Evolutionary conservation across 352 stramenopile genomes (phyloP), one percentile per base, ranked within the genome.

Genomic region (Globisporangium cystogenes): DNA sequence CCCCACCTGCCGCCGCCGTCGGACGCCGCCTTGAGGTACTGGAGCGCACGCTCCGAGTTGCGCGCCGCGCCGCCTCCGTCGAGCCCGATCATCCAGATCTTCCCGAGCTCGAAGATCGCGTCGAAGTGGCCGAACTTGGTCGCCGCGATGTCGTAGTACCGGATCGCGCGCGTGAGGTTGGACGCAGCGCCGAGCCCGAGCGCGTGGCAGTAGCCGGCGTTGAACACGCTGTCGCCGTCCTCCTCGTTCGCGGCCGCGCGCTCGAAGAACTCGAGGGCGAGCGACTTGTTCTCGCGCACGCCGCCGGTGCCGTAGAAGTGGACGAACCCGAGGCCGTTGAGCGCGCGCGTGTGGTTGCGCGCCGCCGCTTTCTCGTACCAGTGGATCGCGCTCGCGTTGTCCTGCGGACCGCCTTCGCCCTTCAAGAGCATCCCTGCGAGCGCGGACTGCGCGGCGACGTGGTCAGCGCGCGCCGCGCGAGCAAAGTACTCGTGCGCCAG

Each of bases 181-280:
- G 59, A 57, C 3, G 33, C 16, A 2, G 81, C 82, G 1, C 87
- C 87, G 12, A 87, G 65, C 3, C 85, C 87, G 5, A 68, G 49
- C 0, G 76, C 73, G 42, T 94, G 60, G 49, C 86, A 96, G 60
- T 93, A 90, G 0, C 82, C 89, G 1, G 87, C 79, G 51, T 97
- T 97, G 51, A 96, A 97, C 2, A 96, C 50, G n/a, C 84, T 95
- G 57, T 97, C 89, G 0, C 80, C 87, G 44, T 96, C 87, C 41
- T 80, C 70, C 47, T 84, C 48, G 27, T 90, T 89, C 27, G 56
- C 57, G 3, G 87, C 85, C n/a, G 87, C 85, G 36, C 68, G 65
- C 51, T 95, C 72, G 65, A 97, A 97, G 40, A 84, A 85, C 49
- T 76, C 66, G 14, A 95, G 72, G 21, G 87, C 89, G 43, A 71